Evolutionary conservation across 2,329 filamentous ascomycete genomes (phyloP).

Genomic region (Venturiaceae sp.): DNA sequence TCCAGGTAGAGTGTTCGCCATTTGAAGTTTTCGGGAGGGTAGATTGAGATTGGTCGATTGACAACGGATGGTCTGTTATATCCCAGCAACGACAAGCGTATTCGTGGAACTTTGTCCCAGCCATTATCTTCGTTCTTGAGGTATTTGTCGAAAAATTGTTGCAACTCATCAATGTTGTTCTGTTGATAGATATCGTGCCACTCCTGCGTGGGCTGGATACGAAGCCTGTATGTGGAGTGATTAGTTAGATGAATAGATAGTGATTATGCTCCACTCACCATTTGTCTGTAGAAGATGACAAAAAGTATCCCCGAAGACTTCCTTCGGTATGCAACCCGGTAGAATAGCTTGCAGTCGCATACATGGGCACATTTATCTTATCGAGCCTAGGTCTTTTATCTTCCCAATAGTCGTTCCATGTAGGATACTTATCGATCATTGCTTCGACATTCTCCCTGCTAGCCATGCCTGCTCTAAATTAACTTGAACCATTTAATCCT

Average conservation of each 20-base stretch:
- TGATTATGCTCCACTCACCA: no score
- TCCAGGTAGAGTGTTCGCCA: background rate
- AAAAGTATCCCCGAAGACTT: slow-evolving; percentile 24
- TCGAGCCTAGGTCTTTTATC: slow-evolving; percentile 16
- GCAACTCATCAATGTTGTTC: slow-evolving; percentile 27
- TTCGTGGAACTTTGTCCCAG: background rate
- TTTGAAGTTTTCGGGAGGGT: background rate
- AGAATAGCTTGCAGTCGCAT: slow-evolving; percentile 15
- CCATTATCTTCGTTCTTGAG: background rate
- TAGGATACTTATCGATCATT: slow-evolving; percentile 12
- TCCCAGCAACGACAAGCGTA: no score
- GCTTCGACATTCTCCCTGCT: slow-evolving; percentile 11
- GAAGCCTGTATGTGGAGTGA: no score
- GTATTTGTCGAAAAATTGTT: slow-evolving; percentile 6
- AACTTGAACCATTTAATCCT: no score
- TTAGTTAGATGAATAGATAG: no score
- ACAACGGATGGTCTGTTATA: no score
- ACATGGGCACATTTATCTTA: slow-evolving; percentile 16
- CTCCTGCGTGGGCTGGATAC: slow-evolving; percentile 30
- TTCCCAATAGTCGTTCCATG: slow-evolving; percentile 16
- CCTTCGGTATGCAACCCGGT: slow-evolving; percentile 15
- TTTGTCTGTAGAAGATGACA: slow-evolving; percentile 29
- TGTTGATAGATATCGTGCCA: slow-evolving; percentile 35
- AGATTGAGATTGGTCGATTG: background rate
- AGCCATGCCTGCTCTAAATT: background rate